Conservation (phyloP, 2,329 filamentous ascomycete genomes). For the Pseudogymnoascus sp. region DNA sequence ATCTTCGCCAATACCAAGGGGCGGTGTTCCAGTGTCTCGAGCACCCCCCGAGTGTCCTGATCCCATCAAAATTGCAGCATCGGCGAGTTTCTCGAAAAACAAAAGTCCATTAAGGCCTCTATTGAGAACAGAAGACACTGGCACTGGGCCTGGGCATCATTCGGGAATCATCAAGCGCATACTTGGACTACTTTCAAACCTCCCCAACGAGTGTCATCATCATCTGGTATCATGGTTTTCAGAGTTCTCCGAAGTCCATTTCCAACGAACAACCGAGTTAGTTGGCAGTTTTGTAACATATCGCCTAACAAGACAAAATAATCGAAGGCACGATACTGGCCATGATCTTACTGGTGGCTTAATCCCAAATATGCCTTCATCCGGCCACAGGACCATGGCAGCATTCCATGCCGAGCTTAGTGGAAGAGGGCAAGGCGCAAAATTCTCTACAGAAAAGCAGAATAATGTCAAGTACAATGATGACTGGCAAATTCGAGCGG, state of each 20-base stretch:
- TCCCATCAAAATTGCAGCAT: background rate
- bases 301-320: constrained; percentile 62
- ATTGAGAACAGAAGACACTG: too few species aligned
- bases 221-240: constrained; percentile 73
- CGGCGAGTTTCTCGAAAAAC: background rate
- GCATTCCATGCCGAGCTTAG: constrained; percentile 73
- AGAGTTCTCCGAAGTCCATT: constrained; percentile 57
- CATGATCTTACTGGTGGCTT: constrained; percentile 58
- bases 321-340: constrained; percentile 53
- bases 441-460: constrained; percentile 44
- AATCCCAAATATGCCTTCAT: constrained; percentile 63
- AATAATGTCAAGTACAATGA: constrained; percentile 60
- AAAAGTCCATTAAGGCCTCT: background rate
- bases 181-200: constrained; percentile 69
- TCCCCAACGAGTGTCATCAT: constrained; percentile 66
- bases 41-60: background rate
- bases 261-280: constrained; percentile 68
- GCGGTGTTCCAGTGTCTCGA: background rate
- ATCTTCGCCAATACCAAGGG: background rate
- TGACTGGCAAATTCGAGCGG: constrained; percentile 84
- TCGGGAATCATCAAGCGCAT: constrained; percentile 81
- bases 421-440: constrained; percentile 39
- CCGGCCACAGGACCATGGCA: constrained; percentile 50
- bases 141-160: constrained; percentile 50
- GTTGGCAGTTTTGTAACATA: constrained; percentile 74